These are phyloP conservation scores for Chlamydomonas sp. DNA, from an alignment of 139 green algal genomes.

Conservation along the genomic window DNA sequence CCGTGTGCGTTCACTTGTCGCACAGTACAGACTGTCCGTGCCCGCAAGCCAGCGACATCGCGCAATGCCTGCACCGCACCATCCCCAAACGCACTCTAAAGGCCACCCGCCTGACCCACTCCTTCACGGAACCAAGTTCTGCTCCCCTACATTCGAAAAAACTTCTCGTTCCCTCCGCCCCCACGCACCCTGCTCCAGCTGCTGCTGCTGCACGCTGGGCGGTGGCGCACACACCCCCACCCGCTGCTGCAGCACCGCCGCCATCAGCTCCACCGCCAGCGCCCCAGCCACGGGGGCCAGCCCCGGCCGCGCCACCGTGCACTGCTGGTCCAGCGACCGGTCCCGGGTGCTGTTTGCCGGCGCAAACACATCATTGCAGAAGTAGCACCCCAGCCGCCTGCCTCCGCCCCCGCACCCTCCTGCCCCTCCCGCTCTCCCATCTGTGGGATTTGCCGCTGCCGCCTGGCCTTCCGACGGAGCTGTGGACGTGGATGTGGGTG, in stretches of 20 bases:
- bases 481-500: neutral
- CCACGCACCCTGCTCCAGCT: too few species aligned
- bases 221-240: constrained; percentile 58
- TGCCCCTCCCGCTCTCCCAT: neutral
- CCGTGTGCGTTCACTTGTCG: too few species aligned
- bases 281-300: constrained; percentile 89
- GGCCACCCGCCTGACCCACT: too few species aligned
- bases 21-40: too few species aligned
- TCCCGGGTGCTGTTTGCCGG: constrained; percentile 89
- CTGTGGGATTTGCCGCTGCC: too few species aligned
- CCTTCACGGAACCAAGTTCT: too few species aligned
- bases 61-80: too few species aligned
- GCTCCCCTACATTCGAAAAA: too few species aligned
- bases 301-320: constrained; percentile 93
- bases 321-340: constrained; percentile 96
- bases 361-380: constrained; percentile 98
- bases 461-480: neutral
- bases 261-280: constrained; percentile 92
- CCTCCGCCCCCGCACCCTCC: too few species aligned
- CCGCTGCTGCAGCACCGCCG: constrained; percentile 83
- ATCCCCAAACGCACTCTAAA: too few species aligned
- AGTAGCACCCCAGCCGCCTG: constrained; percentile 95
- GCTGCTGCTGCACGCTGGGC: constrained; percentile 10
- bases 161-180: too few species aligned
- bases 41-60: too few species aligned